These are phyloP conservation scores for Cytospora schulzeri DNA, from an alignment of 2,329 filamentous ascomycete species.

Conservation along the genomic window DNA sequence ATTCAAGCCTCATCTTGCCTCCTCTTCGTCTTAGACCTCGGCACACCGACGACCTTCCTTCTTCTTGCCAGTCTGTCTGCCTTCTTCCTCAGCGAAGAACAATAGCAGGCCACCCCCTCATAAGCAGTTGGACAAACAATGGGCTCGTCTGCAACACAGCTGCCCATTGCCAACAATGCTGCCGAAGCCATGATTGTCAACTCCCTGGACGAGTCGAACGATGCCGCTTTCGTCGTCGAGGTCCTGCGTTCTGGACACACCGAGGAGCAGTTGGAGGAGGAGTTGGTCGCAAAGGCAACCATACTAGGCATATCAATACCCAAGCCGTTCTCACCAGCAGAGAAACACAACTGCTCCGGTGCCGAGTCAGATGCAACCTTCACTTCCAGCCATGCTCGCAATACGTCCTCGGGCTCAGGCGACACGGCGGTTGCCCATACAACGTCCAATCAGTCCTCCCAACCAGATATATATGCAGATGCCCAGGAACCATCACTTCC, in stretches of 20 bases:
- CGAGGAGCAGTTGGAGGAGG: slow-evolving; percentile 43
- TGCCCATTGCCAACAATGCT: slow-evolving; percentile 26
- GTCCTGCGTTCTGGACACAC: slow-evolving; percentile 41
- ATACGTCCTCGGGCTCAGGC: slow-evolving; percentile 46
- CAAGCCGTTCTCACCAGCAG: slow-evolving; percentile 33
- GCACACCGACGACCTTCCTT: neutral
- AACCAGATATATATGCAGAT: slow-evolving; percentile 31
- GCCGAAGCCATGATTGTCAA: slow-evolving; percentile 20
- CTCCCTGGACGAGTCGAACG: slow-evolving; percentile 40
- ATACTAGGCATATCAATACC: slow-evolving; percentile 41
- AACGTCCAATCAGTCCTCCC: slow-evolving; percentile 48
- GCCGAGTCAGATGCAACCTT: slow-evolving; percentile 47
- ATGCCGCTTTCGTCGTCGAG: slow-evolving; percentile 42
- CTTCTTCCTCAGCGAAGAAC: slow-evolving; percentile 3
- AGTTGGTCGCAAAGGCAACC: slow-evolving; percentile 39
- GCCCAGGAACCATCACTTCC: slow-evolving; percentile 30
- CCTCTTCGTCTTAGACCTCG: neutral
- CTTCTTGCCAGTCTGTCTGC: neutral
- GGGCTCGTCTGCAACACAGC: slow-evolving; percentile 31
- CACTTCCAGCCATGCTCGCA: slow-evolving; percentile 46
- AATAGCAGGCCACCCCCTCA: slow-evolving; percentile 19
- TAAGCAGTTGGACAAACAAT: slow-evolving; percentile 22
- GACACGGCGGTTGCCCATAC: slow-evolving; percentile 44
- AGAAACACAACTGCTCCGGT: slow-evolving; percentile 43
- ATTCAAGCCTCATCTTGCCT: slow-evolving; percentile 15